Evolutionary conservation across 345 rosid species (phyloP).

Genomic region (Sisymbrium altissimum): DNA sequence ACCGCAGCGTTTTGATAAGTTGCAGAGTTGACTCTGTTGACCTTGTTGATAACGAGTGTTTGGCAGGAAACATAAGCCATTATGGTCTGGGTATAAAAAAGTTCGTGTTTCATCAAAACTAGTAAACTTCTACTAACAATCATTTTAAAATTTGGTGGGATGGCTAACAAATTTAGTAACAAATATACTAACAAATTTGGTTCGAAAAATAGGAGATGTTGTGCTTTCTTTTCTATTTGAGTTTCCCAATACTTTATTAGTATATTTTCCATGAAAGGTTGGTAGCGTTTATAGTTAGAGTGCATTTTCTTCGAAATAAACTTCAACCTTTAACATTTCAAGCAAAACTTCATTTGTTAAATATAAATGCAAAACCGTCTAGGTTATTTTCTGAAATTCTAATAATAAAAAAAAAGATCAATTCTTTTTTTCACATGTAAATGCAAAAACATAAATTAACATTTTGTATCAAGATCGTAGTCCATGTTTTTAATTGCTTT

Average conservation of each 20-base stretch:
- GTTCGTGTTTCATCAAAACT: neutral
- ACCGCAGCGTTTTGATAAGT: too few relatives aligned
- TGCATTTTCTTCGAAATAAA: neutral
- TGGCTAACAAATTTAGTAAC: neutral
- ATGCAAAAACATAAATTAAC: neutral
- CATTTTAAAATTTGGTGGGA: neutral
- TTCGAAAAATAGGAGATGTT: neutral
- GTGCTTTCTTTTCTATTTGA: neutral
- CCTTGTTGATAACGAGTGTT: too few relatives aligned
- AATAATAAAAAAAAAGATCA: neutral
- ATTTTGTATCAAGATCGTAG: neutral
- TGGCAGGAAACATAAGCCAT: neutral
- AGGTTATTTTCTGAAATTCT: too few relatives aligned
- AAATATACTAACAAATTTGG: neutral
- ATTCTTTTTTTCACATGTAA: neutral
- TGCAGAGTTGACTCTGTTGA: too few relatives aligned
- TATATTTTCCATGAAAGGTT: neutral
- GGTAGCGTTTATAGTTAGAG: neutral
- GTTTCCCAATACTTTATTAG: neutral
- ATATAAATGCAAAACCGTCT: neutral
- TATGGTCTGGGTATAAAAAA: neutral
- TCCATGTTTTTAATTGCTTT: neutral
- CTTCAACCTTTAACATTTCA: neutral
- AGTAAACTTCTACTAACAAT: neutral
- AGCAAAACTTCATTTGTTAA: neutral